Percentiles rank a stretch among this genome's conserved stretches.
Evolutionary conservation across 371 early-diverging fungal species (phyloP).

Genomic region (Mucor mucedo): DNA sequence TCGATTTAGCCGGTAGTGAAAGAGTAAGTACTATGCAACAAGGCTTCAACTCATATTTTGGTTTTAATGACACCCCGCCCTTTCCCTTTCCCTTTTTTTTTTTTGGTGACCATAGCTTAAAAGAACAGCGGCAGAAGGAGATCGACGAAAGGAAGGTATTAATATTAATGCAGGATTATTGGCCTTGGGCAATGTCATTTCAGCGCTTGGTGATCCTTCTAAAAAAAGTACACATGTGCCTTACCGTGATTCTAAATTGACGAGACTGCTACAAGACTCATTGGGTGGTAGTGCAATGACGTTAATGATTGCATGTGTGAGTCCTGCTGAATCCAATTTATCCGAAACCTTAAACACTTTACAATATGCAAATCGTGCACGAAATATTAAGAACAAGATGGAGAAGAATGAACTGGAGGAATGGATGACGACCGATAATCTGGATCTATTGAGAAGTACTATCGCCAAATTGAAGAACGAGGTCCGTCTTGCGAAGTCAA

Average conservation of each 20-base stretch:
- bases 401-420: slow-evolving; percentile 76
- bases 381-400: slow-evolving; percentile 87
- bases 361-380: slow-evolving; percentile 90
- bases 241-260: slow-evolving; percentile 99
- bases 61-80: too few relatives aligned
- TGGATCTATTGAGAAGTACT: slow-evolving; percentile 60
- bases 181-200: slow-evolving; percentile 99
- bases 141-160: slow-evolving; percentile 96
- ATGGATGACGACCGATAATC: slow-evolving; percentile 66
- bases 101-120: slow-evolving; percentile 67
- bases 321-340: slow-evolving; percentile 80
- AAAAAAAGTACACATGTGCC: slow-evolving; percentile 82
- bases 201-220: slow-evolving; percentile 93
- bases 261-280: slow-evolving; percentile 95
- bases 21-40: slow-evolving; percentile 51
- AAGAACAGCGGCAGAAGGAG: slow-evolving; percentile 93
- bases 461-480: slow-evolving; percentile 64
- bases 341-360: slow-evolving; percentile 95
- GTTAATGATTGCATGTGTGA: slow-evolving; percentile 94
- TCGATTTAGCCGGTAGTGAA: slow-evolving; percentile 99
- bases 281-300: slow-evolving; percentile 94
- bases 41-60: too few relatives aligned
- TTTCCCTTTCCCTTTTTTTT: background rate
- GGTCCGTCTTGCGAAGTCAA: slow-evolving; percentile 44
- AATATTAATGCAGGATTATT: slow-evolving; percentile 98